Evolutionary conservation across 2,329 filamentous ascomycete species (phyloP), one percentile per base, ranked within the genome.

Genomic region (Pseudogymnoascus sp.): DNA sequence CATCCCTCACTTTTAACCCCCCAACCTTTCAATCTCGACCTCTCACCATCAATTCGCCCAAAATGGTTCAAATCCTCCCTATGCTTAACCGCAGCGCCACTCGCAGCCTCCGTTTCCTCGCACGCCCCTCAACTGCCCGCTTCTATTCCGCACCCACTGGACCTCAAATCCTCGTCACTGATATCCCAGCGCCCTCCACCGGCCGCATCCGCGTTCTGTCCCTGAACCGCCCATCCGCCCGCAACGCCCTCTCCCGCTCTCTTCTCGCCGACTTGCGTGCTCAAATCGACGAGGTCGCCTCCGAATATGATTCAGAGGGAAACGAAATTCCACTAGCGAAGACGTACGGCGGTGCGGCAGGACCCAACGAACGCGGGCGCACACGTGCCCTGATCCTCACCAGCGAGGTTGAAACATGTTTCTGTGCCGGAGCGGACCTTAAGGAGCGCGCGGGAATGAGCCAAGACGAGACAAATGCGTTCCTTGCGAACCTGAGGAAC

Each of bases 341-440:
- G 65, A 70, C 72, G 30, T 81, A 79, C 61, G 79, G 78, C 28
- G 79, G 79, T 35, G 72, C 72, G 0, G 77, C 77, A 2, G 77
- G 76, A 0, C 68, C 73, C 3, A 76, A 78, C 62, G 67, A 78
- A 65, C 78, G 74, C 63, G 81, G 80, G 0, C 81, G 82, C 0
- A 97, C 92, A 14, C 79, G 94, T 66, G 93, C 90, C 2, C 74
- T 99, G 67, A 84, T 99, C 39, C 69, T 99, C 14, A 89, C 90
- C 9, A 95, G 90, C 70, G 90, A 90, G 39, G 82, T 90, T n/a
- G 90, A 97, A 68, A 80, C 84, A 22, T 88, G 86, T 69, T 99
- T 99, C 74, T 99, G 94, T 74, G 91, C 94, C 0, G 94, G 94
- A 37, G 94, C 94, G 3, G 94, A 99, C 72, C 76, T 99, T 69